A percentile compares a stretch with the other conserved stretches of the same genome.
Evolutionary conservation across 73 alveolate genomes (phyloP).

Genomic region (Effrenium voratum): DNA sequence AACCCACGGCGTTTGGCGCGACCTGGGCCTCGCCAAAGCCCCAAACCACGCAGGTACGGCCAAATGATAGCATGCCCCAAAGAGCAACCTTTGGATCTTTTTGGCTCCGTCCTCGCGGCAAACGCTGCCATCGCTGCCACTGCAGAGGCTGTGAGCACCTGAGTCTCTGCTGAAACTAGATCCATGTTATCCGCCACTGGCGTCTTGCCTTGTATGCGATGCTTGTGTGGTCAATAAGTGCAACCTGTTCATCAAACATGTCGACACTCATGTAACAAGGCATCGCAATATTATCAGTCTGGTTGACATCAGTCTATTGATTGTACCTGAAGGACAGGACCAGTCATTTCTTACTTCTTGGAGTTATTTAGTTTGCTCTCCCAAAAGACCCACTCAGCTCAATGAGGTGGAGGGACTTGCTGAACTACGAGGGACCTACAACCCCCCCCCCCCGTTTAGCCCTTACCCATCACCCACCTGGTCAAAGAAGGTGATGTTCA

Average conservation of each 20-base stretch:
- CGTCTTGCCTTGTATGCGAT: no score
- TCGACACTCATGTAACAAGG: not conserved
- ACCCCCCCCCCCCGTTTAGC: no score
- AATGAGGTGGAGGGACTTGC: no score
- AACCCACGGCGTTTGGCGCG: not conserved
- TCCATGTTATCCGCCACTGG: not conserved
- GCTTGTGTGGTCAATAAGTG: not conserved
- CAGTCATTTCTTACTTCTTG: no score
- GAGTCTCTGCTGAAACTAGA: no score
- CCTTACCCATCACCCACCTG: no score
- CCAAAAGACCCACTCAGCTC: no score
- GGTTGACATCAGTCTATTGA: not conserved
- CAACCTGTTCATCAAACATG: not conserved
- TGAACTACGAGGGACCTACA: no score
- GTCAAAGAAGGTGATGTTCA: no score
- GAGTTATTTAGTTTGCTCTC: no score
- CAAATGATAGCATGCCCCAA: not conserved
- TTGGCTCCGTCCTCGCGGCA: constrained; percentile 23
- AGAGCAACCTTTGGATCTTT: not conserved
- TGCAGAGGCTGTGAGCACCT: constrained; percentile 88
- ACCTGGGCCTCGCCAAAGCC: not conserved
- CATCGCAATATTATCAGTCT: not conserved
- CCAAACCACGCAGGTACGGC: not conserved
- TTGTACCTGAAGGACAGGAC: no score
- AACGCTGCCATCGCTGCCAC: constrained; percentile 70